phyloP scores from a whole-genome alignment of 2,329 filamentous ascomycete genomes.

The Balansia obtecta region DNA sequence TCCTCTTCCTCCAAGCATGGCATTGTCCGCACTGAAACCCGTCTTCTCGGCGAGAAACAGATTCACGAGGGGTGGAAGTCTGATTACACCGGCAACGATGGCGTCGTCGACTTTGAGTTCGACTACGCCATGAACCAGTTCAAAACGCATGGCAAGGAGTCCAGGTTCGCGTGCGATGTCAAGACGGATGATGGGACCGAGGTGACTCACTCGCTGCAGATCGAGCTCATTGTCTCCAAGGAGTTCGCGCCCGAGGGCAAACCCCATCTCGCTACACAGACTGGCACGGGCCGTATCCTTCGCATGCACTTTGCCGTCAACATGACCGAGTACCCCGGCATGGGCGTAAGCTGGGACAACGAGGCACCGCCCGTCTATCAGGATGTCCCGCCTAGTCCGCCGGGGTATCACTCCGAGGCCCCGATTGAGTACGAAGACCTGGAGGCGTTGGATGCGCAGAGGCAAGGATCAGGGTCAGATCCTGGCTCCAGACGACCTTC shows the following conservation, averaged over 20 bases:
- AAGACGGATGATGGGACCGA: slow-evolving; percentile 63
- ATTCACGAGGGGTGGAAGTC: slow-evolving; percentile 87
- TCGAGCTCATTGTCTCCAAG: slow-evolving; percentile 90
- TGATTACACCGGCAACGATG: slow-evolving; percentile 37
- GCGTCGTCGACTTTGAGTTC: slow-evolving; percentile 43
- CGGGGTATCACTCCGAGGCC: slow-evolving; percentile 42
- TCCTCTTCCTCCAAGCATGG: slow-evolving; percentile 45
- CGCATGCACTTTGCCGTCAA: slow-evolving; percentile 81
- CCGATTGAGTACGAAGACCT: slow-evolving; percentile 28
- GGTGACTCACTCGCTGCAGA: slow-evolving; percentile 72
- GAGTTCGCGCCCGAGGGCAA: slow-evolving; percentile 69
- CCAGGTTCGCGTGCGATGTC: slow-evolving; percentile 64
- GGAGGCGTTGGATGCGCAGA: slow-evolving; percentile 17
- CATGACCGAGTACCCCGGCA: slow-evolving; percentile 71
- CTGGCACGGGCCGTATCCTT: slow-evolving; percentile 79
- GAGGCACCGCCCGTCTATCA: slow-evolving; percentile 90
- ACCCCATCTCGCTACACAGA: slow-evolving; percentile 60
- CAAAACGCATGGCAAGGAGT: slow-evolving; percentile 33
- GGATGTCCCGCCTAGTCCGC: slow-evolving; percentile 80
- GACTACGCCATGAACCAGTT: slow-evolving; percentile 39
- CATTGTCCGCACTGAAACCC: slow-evolving; percentile 59
- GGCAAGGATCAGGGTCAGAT: slow-evolving; percentile 4
- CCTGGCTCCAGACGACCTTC: slow-evolving; percentile 4
- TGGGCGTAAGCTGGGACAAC: slow-evolving; percentile 94
- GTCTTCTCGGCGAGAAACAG: slow-evolving; percentile 68